phyloP scores from a whole-genome alignment of 169 alveolate genomes.

The Neospora caninum region DNA sequence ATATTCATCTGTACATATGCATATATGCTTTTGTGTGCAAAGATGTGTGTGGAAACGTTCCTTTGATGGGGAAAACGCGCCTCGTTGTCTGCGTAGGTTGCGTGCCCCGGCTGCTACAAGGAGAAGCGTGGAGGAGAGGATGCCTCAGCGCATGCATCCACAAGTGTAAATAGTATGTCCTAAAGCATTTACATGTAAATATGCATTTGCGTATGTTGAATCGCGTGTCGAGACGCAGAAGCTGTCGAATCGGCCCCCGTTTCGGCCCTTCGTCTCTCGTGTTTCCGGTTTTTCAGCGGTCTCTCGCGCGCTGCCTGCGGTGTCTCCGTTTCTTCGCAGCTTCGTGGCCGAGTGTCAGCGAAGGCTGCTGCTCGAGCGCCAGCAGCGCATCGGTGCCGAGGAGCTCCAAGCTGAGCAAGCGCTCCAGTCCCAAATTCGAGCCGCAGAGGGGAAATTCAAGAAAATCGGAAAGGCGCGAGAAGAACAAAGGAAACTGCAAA shows the following conservation, averaged over 20 bases:
- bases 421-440: slow-evolving; percentile 31
- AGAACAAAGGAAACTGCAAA: slow-evolving; percentile 25
- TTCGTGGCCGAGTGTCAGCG: slow-evolving; percentile 51
- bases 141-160: too few relatives aligned
- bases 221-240: too few relatives aligned
- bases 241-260: too few relatives aligned
- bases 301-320: neutral
- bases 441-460: slow-evolving; percentile 25
- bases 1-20: neutral
- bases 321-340: neutral
- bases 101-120: too few relatives aligned
- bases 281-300: neutral
- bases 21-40: neutral
- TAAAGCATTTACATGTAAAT: too few relatives aligned
- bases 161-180: too few relatives aligned
- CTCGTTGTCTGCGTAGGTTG: too few relatives aligned
- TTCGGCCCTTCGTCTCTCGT: neutral
- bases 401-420: slow-evolving; percentile 3
- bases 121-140: too few relatives aligned
- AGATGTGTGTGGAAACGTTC: too few relatives aligned
- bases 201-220: too few relatives aligned
- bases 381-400: slow-evolving; percentile 13
- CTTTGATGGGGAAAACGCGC: too few relatives aligned
- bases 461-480: slow-evolving; percentile 15
- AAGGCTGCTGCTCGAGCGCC: slow-evolving; percentile 45